Evolutionary conservation across 768 basidiomycete genomes (phyloP).

Genomic region (Xanthoconium purpureum): DNA sequence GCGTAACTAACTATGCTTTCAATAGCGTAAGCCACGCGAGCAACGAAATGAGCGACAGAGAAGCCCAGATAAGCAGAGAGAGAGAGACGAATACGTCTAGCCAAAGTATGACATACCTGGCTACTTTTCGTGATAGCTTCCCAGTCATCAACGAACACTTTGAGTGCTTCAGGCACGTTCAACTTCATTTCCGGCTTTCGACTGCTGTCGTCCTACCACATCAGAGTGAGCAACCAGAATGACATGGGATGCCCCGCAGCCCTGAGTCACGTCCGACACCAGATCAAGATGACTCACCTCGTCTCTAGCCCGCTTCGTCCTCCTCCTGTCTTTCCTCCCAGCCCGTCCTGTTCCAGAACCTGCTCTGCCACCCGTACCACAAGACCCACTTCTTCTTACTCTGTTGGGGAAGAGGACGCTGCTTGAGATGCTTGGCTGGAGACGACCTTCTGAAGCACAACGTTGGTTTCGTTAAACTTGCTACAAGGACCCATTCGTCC

Average conservation of each 20-base stretch:
- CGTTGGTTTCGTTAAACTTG: conserved; percentile 80
- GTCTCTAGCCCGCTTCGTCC: conserved; percentile 71
- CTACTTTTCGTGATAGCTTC: conserved; percentile 94
- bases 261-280: not conserved
- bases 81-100: not conserved
- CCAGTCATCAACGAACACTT: conserved; percentile 58
- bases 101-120: conserved; percentile 50
- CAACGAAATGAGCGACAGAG: not conserved
- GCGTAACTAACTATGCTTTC: conserved; percentile 65
- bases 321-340: conserved; percentile 62
- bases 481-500: conserved; percentile 39
- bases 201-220: too few species aligned
- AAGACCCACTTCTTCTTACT: conserved; percentile 25
- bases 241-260: not conserved
- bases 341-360: conserved; percentile 29
- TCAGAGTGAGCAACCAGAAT: too few species aligned
- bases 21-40: not conserved
- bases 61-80: not conserved
- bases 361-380: conserved; percentile 27
- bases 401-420: conserved; percentile 31
- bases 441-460: conserved; percentile 76
- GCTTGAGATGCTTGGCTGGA: conserved; percentile 17
- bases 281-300: conserved; percentile 45
- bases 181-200: too few species aligned
- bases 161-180: too few species aligned